Percentiles rank a stretch among this genome's conserved stretches.
Evolutionary conservation across 495 filamentous ascomycete species (phyloP).

Genomic region (Hyaloscypha hepaticicola): DNA sequence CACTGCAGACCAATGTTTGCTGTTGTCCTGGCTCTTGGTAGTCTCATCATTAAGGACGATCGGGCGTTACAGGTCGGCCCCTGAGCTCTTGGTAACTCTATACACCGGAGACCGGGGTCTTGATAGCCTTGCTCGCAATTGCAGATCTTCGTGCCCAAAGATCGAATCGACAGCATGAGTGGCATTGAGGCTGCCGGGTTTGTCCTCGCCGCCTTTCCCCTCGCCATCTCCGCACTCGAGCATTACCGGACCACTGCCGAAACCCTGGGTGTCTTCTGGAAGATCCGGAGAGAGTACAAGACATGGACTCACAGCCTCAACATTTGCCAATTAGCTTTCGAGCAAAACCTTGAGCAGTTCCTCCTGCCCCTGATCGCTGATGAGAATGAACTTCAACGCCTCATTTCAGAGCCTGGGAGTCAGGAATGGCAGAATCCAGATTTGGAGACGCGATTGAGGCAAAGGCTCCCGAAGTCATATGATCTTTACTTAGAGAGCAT

Average conservation of each 20-base stretch:
- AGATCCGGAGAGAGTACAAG: neutral
- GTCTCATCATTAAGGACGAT: too few species aligned
- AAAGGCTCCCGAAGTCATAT: neutral
- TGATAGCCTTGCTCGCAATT: neutral
- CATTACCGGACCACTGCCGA: neutral
- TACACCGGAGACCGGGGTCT: too few species aligned
- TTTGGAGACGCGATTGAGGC: neutral
- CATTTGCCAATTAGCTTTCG: neutral
- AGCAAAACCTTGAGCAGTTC: neutral
- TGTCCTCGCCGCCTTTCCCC: neutral
- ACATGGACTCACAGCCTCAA: neutral
- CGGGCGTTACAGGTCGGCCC: neutral
- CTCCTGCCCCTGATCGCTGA: neutral
- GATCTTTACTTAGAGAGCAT: neutral
- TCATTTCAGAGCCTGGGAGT: neutral
- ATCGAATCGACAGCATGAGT: neutral
- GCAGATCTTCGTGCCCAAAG: too few species aligned
- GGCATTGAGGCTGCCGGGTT: neutral
- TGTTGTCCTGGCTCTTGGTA: too few species aligned
- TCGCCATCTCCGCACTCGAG: neutral
- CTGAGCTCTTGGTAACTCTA: too few species aligned
- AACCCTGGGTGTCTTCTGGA: neutral
- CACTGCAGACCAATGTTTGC: too few species aligned
- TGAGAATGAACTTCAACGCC: neutral
- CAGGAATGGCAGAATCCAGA: neutral